These are phyloP conservation scores for Parachaetomium inaequale DNA, from an alignment of 495 filamentous ascomycete species.

Conservation along the genomic window DNA sequence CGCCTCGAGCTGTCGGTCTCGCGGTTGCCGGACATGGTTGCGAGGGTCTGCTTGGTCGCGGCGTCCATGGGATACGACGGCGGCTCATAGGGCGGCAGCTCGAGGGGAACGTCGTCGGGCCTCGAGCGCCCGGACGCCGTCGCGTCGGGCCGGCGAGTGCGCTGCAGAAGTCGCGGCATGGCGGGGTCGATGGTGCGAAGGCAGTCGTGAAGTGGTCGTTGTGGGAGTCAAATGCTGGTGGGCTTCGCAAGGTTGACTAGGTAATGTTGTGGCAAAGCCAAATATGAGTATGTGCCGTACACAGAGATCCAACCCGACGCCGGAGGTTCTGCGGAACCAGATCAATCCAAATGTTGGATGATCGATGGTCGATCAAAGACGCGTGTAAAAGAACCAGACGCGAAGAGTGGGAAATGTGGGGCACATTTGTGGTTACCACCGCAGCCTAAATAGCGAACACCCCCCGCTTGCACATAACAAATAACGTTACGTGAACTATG, in stretches of 20 bases:
- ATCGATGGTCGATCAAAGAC: no score
- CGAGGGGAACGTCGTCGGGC: slow-evolving; percentile 19
- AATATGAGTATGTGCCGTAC: no score
- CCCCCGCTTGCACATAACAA: background rate
- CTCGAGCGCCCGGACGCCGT: background rate
- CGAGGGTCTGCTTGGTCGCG: slow-evolving; percentile 30
- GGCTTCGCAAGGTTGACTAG: background rate
- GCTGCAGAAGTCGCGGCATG: slow-evolving; percentile 27
- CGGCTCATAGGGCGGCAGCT: slow-evolving; percentile 58
- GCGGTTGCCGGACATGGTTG: slow-evolving; percentile 30
- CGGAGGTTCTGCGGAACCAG: background rate
- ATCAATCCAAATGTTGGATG: background rate
- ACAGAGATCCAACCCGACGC: background rate
- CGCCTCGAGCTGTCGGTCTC: slow-evolving; percentile 25
- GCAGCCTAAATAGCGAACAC: no score
- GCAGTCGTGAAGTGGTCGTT: background rate
- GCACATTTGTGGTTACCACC: no score
- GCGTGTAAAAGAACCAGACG: background rate
- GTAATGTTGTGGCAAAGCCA: background rate
- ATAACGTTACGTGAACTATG: background rate
- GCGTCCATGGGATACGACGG: slow-evolving; percentile 49
- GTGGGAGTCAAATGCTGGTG: background rate
- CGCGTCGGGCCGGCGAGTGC: slow-evolving; percentile 9
- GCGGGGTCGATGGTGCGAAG: background rate
- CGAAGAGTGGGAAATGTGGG: background rate